Percentiles rank a stretch among this genome's conserved stretches.
Conservation (phyloP, 225 moss, liverwort and hornwort species). For the Thuidium tamariscinum region DNA sequence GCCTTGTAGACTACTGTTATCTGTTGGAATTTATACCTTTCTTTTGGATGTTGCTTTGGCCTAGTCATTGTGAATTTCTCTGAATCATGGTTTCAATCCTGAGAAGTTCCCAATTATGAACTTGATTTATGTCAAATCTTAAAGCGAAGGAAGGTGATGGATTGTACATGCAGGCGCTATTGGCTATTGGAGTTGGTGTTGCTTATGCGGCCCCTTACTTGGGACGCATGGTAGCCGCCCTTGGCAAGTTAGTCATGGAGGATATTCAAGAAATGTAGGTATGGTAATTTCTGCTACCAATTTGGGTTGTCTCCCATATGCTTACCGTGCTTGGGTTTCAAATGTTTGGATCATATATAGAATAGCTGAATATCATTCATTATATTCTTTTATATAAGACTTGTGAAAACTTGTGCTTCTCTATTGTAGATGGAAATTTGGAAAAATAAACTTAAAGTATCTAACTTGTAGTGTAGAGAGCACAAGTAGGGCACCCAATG, state of each 20-base stretch:
- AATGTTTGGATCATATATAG: neutral
- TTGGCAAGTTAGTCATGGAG: conserved; percentile 39
- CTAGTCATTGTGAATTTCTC: too few relatives aligned
- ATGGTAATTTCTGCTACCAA: neutral
- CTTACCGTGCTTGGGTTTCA: neutral
- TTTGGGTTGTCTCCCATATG: neutral
- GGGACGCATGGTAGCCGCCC: conserved; percentile 50
- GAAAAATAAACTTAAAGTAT: neutral
- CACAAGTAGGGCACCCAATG: neutral
- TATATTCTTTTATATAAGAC: neutral
- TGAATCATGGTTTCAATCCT: too few relatives aligned
- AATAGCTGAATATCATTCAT: neutral
- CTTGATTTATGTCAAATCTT: too few relatives aligned
- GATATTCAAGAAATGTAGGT: conserved; percentile 54
- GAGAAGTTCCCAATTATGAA: too few relatives aligned
- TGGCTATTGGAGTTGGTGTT: conserved; percentile 56
- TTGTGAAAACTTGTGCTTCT: neutral
- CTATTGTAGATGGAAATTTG: neutral
- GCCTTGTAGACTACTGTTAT: neutral
- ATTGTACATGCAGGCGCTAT: conserved; percentile 17
- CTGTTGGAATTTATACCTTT: neutral
- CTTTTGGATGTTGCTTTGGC: too few relatives aligned
- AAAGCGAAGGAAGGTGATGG: neutral
- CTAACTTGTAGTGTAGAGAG: neutral
- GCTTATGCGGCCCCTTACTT: conserved; percentile 59